Evolutionary conservation across 108 stramenopile species (phyloP).

Genomic region (Nitzschia sp.): DNA sequence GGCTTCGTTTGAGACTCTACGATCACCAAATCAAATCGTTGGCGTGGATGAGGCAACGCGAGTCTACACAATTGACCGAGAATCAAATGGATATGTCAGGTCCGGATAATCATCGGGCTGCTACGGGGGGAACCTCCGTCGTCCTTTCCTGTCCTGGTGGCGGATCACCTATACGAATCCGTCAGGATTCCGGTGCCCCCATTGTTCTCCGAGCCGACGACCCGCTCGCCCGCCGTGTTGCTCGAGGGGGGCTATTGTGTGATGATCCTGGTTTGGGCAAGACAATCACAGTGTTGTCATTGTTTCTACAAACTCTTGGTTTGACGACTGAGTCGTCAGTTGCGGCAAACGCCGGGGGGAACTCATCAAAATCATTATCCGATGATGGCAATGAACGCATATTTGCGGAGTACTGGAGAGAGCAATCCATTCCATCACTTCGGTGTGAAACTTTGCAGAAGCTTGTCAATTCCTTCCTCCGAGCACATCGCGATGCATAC

Average conservation of each 20-base stretch:
- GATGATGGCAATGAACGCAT: slow-evolving; percentile 37
- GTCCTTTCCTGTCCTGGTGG: slow-evolving; percentile 13
- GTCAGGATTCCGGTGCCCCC: background rate
- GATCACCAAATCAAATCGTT: slow-evolving; percentile 71
- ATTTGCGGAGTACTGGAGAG: slow-evolving; percentile 66
- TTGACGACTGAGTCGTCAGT: slow-evolving; percentile 36
- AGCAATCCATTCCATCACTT: slow-evolving; percentile 30
- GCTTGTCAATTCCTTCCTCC: slow-evolving; percentile 28
- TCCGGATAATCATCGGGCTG: slow-evolving; percentile 59
- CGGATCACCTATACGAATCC: no score
- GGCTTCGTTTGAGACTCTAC: slow-evolving; percentile 61
- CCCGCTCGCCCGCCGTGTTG: slow-evolving; percentile 20
- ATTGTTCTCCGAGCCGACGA: slow-evolving; percentile 11
- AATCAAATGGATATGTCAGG: slow-evolving; percentile 27
- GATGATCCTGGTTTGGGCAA: slow-evolving; percentile 85
- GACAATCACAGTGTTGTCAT: slow-evolving; percentile 75
- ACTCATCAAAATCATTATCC: background rate
- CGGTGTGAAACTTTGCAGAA: slow-evolving; percentile 31
- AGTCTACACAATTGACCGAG: slow-evolving; percentile 44
- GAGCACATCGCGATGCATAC: slow-evolving; percentile 1
- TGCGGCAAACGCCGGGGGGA: background rate
- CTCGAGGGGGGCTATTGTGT: slow-evolving; percentile 53
- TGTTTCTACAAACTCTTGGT: slow-evolving; percentile 73
- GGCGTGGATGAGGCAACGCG: slow-evolving; percentile 77
- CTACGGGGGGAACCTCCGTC: slow-evolving; percentile 62